Conservation (phyloP, 768 basidiomycete species). For the Sarcodon sp. region DNA sequence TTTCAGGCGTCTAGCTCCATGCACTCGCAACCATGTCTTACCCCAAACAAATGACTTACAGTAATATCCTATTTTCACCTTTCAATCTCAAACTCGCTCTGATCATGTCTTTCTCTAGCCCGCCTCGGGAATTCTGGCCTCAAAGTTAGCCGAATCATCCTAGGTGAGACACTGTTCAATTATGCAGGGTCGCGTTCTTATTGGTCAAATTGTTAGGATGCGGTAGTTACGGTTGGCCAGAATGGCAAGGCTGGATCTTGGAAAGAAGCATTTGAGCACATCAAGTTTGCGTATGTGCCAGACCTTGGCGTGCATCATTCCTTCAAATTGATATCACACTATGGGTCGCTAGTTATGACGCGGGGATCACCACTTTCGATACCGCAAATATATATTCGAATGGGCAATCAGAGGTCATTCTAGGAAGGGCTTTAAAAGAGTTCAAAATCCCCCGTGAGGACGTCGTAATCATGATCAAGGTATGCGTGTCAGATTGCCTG, state of each 20-base stretch:
- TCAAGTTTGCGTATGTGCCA: slow-evolving; percentile 26
- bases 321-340: background rate
- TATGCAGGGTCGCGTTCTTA: background rate
- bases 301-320: background rate
- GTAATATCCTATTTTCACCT: too few species aligned
- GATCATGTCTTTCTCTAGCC: slow-evolving; percentile 4
- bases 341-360: slow-evolving; percentile 18
- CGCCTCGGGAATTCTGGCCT: slow-evolving; percentile 17
- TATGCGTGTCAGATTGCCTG: background rate
- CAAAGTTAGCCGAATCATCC: slow-evolving; percentile 17
- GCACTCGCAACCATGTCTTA: too few species aligned
- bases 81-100: too few species aligned
- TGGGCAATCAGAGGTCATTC: slow-evolving; percentile 28
- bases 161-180: slow-evolving; percentile 7
- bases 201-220: slow-evolving; percentile 4
- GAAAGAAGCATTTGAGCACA: slow-evolving; percentile 22
- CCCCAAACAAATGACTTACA: too few species aligned
- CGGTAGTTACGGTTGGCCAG: slow-evolving; percentile 19
- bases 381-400: slow-evolving; percentile 26
- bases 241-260: slow-evolving; percentile 25
- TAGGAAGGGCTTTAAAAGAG: slow-evolving; percentile 34
- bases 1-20: too few species aligned
- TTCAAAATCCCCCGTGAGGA: slow-evolving; percentile 32
- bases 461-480: slow-evolving; percentile 40
- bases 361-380: slow-evolving; percentile 28